A percentile compares a stretch with the other conserved stretches of the same genome.
Conservation (phyloP, 1,139 yeast species). For the Candida glucosophila region DNA sequence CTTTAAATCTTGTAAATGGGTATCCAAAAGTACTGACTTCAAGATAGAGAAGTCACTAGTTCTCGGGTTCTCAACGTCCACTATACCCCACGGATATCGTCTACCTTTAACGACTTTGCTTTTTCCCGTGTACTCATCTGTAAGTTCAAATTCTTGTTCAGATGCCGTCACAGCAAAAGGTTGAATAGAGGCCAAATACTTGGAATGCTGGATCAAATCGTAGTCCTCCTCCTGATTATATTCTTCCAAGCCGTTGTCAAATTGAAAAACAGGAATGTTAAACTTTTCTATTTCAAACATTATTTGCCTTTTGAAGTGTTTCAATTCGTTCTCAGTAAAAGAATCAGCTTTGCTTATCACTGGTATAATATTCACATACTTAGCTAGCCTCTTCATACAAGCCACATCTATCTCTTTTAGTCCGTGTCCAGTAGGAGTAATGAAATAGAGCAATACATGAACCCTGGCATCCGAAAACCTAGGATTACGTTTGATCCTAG, state of each 20-base stretch:
- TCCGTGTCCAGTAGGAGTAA: slow-evolving; percentile 75
- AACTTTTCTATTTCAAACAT: slow-evolving; percentile 67
- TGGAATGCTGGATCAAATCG: slow-evolving; percentile 77
- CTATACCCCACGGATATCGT: slow-evolving; percentile 90
- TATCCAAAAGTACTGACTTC: slow-evolving; percentile 75
- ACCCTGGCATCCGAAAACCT: slow-evolving; percentile 71
- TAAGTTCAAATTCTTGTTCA: slow-evolving; percentile 39
- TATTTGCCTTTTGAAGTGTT: slow-evolving; percentile 44
- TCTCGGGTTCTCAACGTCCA: slow-evolving; percentile 75
- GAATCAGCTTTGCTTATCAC: slow-evolving; percentile 85
- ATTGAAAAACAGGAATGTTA: slow-evolving; percentile 77
- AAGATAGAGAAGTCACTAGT: slow-evolving; percentile 79
- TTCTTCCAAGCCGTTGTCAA: slow-evolving; percentile 39
- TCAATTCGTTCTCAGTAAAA: slow-evolving; percentile 67
- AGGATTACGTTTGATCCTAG: slow-evolving; percentile 83
- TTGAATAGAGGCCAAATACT: slow-evolving; percentile 60
- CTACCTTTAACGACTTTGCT: slow-evolving; percentile 59
- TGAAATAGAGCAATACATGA: slow-evolving; percentile 62
- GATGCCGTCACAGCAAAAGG: slow-evolving; percentile 91
- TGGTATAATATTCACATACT: slow-evolving; percentile 81
- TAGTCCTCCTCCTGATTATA: slow-evolving; percentile 53
- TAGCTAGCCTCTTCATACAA: slow-evolving; percentile 68
- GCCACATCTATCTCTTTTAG: slow-evolving; percentile 67
- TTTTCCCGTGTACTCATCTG: slow-evolving; percentile 49
- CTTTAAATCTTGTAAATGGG: slow-evolving; percentile 90